These are phyloP conservation scores for Ogataea pini DNA, from an alignment of 805 yeast genomes.

Conservation along the genomic window DNA sequence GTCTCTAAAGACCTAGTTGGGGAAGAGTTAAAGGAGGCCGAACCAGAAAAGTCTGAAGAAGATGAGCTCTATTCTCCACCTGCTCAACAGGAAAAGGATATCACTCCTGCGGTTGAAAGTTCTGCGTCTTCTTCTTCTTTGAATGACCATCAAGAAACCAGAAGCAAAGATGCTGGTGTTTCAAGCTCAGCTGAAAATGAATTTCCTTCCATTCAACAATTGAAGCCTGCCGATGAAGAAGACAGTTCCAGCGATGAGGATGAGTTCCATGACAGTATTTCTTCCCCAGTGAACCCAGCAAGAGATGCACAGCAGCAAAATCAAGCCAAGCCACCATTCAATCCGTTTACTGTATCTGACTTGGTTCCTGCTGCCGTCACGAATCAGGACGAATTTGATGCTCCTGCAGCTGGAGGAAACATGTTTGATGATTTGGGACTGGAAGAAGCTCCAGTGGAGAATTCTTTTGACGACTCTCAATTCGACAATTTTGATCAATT, in stretches of 20 bases:
- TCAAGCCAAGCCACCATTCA: conserved; percentile 19
- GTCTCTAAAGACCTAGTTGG: too few species aligned
- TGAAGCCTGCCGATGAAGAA: conserved; percentile 50
- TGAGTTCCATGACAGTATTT: conserved; percentile 41
- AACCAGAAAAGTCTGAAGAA: conserved; percentile 5
- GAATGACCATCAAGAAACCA: not conserved
- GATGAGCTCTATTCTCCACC: conserved; percentile 18
- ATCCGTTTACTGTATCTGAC: conserved; percentile 26
- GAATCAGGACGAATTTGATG: conserved; percentile 24
- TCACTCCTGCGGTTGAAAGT: not conserved
- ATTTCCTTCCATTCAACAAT: conserved; percentile 63
- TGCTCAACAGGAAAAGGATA: conserved; percentile 1
- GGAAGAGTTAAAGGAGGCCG: too few species aligned
- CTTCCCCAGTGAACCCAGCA: conserved; percentile 16
- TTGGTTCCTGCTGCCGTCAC: conserved; percentile 23
- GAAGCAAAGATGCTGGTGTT: not conserved
- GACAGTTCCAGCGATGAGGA: conserved; percentile 43
- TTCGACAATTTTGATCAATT: conserved; percentile 39
- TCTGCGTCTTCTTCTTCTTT: conserved; percentile 2
- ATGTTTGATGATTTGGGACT: conserved; percentile 39
- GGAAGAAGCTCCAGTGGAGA: conserved; percentile 35
- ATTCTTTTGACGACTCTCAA: conserved; percentile 31
- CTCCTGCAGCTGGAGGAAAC: conserved; percentile 14
- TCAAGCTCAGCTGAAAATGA: conserved; percentile 39
- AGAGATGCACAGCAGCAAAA: not conserved